Conservation (phyloP, 2,329 filamentous ascomycete species). For the Fusarium sp. region DNA sequence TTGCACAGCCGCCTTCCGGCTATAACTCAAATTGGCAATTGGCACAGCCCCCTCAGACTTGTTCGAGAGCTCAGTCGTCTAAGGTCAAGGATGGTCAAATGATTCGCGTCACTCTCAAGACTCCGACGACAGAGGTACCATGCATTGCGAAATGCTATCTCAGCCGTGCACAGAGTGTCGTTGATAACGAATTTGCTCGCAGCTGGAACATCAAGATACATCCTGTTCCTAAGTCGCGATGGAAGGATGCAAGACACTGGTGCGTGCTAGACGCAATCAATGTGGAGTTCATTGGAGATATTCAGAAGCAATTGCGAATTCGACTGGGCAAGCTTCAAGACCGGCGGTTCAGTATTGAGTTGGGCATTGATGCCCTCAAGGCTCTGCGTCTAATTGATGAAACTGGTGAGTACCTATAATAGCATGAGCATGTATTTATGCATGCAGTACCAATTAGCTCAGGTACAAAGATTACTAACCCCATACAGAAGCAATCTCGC, state of each 20-base stretch:
- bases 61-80: conserved; percentile 9
- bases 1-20: conserved; percentile 8
- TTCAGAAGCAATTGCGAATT: conserved; percentile 10
- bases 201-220: conserved; percentile 12
- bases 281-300: conserved; percentile 34
- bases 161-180: conserved; percentile 11
- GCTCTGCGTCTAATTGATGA: conserved; percentile 23
- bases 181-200: conserved; percentile 29
- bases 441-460: not conserved
- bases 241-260: conserved; percentile 21
- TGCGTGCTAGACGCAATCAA: conserved; percentile 31
- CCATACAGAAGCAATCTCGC: conserved; percentile 1
- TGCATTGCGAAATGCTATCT: conserved; percentile 35
- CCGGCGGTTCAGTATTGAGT: conserved; percentile 12
- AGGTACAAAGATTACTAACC: conserved; percentile 3
- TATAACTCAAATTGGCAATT: conserved; percentile 12
- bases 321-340: conserved; percentile 27
- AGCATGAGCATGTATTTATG: not conserved
- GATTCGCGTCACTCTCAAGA: conserved; percentile 32
- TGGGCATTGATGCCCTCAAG: conserved; percentile 27
- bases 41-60: conserved; percentile 8
- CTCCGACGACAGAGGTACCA: conserved; percentile 19
- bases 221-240: conserved; percentile 18
- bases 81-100: conserved; percentile 33
- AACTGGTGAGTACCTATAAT: conserved; percentile 19